Percentiles rank a stretch among this genome's conserved stretches.
Evolutionary conservation across 208 protist genomes (phyloP).

Genomic region (Lotmaria passim): DNA sequence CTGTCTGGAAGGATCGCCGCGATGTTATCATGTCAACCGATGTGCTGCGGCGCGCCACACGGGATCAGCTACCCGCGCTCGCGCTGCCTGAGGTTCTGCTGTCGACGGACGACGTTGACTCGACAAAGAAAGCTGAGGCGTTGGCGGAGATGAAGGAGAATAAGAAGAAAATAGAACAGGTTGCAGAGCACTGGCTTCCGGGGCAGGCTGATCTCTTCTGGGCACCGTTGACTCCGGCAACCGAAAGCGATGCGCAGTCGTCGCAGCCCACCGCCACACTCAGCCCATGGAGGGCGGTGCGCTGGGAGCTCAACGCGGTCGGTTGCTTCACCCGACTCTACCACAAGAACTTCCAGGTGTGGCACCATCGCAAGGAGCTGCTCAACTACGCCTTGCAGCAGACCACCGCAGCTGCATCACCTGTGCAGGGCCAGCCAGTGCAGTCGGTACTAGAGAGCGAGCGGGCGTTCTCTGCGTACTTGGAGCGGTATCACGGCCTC

Average conservation of each 20-base stretch:
- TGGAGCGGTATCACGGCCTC: slow-evolving; percentile 41
- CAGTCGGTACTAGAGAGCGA: slow-evolving; percentile 5
- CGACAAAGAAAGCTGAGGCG: slow-evolving; percentile 24
- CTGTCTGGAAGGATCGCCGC: slow-evolving; percentile 76
- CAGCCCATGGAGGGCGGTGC: slow-evolving; percentile 65
- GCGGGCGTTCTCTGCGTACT: slow-evolving; percentile 28
- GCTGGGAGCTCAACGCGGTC: slow-evolving; percentile 66
- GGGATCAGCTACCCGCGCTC: slow-evolving; percentile 28
- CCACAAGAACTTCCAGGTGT: slow-evolving; percentile 88
- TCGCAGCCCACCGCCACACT: neutral
- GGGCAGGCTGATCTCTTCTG: slow-evolving; percentile 18
- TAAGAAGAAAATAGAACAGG: slow-evolving; percentile 13
- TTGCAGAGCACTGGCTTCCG: slow-evolving; percentile 35
- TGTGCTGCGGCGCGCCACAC: slow-evolving; percentile 35
- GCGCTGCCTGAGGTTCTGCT: neutral
- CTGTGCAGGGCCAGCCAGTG: neutral
- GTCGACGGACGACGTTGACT: neutral
- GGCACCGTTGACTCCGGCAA: neutral
- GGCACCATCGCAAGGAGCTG: slow-evolving; percentile 78
- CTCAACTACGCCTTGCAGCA: slow-evolving; percentile 49
- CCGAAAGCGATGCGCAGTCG: neutral
- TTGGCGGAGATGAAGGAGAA: slow-evolving; percentile 16
- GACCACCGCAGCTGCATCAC: slow-evolving; percentile 1
- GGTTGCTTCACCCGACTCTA: slow-evolving; percentile 48
- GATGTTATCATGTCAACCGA: slow-evolving; percentile 51